These are phyloP conservation scores for Colletotrichum sp. DNA, from an alignment of 2,329 filamentous ascomycete species.

Conservation along the genomic window DNA sequence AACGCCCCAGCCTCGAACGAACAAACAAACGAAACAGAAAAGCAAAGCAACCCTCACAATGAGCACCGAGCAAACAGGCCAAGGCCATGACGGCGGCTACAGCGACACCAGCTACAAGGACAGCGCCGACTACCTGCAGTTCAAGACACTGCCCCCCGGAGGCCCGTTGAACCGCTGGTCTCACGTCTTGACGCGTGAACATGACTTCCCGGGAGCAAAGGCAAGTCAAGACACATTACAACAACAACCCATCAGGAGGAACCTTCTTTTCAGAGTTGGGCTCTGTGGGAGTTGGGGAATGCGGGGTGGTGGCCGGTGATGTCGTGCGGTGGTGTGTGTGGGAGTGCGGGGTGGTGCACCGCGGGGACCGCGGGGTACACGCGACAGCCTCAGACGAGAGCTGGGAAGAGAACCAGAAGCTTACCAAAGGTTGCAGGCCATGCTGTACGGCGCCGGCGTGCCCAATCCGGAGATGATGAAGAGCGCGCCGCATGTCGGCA, in stretches of 20 bases:
- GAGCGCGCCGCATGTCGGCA: conserved; percentile 86
- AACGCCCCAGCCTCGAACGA: not conserved
- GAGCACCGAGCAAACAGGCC: conserved; percentile 2
- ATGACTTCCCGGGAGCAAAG: conserved; percentile 93
- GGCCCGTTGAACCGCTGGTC: conserved; percentile 83
- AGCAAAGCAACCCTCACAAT: not conserved
- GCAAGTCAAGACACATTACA: conserved; percentile 45
- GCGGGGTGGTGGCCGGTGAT: not conserved
- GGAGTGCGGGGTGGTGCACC: not conserved
- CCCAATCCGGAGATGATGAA: conserved; percentile 86
- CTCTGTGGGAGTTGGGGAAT: conserved; percentile 4
- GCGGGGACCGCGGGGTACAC: conserved; percentile 17
- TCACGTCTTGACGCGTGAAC: conserved; percentile 77
- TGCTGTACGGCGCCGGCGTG: conserved; percentile 93
- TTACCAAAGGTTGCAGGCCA: conserved; percentile 63
- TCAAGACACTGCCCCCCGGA: conserved; percentile 55
- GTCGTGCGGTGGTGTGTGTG: not conserved
- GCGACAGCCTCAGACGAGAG: not conserved
- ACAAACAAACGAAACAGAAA: not conserved
- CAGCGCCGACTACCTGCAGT: conserved; percentile 59
- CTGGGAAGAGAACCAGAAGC: not conserved
- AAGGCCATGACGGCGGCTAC: not conserved
- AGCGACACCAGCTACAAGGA: conserved; percentile 41
- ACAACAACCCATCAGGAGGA: not conserved
- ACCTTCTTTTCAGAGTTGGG: not conserved